Percentiles rank a stretch among this genome's conserved stretches.
These are phyloP conservation scores for Ogataea glucozyma DNA, from an alignment of 805 yeast species.

Conservation along the genomic window DNA sequence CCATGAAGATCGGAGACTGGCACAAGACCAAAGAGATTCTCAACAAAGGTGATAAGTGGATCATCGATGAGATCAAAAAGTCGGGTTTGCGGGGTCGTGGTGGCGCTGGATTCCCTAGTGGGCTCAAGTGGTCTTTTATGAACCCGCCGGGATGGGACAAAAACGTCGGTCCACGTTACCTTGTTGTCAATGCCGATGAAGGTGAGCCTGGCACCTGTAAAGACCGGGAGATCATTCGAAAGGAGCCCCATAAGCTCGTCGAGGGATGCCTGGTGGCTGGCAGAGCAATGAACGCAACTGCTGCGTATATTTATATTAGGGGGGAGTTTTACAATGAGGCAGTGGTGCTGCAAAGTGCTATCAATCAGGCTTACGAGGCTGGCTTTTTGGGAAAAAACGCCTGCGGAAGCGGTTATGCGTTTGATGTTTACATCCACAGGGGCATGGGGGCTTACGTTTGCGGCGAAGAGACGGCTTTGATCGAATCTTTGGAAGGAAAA, in stretches of 20 bases:
- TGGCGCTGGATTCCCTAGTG: constrained; percentile 93
- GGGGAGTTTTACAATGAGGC: constrained; percentile 90
- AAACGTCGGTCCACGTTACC: constrained; percentile 82
- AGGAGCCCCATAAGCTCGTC: constrained; percentile 87
- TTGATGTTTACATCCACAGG: constrained; percentile 82
- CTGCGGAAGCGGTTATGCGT: constrained; percentile 83
- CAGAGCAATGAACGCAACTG: constrained; percentile 90
- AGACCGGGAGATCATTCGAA: constrained; percentile 87
- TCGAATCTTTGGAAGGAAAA: constrained; percentile 87
- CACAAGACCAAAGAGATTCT: constrained; percentile 84
- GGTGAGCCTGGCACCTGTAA: constrained; percentile 96
- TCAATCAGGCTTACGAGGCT: constrained; percentile 81
- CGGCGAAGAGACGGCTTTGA: constrained; percentile 90
- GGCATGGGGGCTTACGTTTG: constrained; percentile 94
- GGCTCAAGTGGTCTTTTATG: constrained; percentile 91
- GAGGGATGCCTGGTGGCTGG: constrained; percentile 93
- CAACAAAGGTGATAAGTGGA: constrained; percentile 85
- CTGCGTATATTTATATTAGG: constrained; percentile 87
- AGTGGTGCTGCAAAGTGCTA: constrained; percentile 70
- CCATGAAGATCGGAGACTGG: constrained; percentile 87
- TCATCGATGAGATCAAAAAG: constrained; percentile 81
- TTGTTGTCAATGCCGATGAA: constrained; percentile 90
- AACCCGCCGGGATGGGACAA: constrained; percentile 96
- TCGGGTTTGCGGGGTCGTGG: constrained; percentile 91
- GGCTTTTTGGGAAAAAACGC: constrained; percentile 83